These are phyloP conservation scores for Boletus pseudopeckii DNA, from an alignment of 768 basidiomycete species.

Conservation along the genomic window DNA sequence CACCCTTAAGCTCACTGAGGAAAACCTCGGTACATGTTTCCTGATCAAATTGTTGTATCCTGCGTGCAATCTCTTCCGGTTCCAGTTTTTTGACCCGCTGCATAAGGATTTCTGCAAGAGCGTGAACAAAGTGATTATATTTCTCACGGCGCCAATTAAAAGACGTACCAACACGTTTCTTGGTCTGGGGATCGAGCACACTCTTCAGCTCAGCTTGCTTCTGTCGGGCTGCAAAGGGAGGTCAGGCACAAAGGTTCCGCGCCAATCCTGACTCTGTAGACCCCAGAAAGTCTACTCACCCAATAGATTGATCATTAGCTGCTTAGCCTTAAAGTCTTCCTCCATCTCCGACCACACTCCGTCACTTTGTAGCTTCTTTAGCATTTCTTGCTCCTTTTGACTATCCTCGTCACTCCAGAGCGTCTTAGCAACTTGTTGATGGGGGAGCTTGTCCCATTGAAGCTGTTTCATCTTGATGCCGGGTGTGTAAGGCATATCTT, in stretches of 20 bases:
- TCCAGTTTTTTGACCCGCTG: constrained; percentile 79
- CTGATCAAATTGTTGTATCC: constrained; percentile 84
- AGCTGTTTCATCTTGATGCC: constrained; percentile 95
- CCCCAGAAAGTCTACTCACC: constrained; percentile 43
- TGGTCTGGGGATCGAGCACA: constrained; percentile 86
- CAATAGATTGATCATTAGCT: constrained; percentile 86
- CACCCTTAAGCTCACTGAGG: constrained; percentile 81
- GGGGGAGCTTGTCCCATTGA: constrained; percentile 98
- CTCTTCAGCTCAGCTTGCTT: constrained; percentile 88
- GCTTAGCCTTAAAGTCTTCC: constrained; percentile 95
- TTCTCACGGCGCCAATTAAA: neutral
- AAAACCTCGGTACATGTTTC: constrained; percentile 86
- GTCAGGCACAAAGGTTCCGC: constrained; percentile 5
- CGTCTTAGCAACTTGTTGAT: constrained; percentile 79
- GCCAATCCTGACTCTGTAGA: neutral
- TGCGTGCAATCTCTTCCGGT: constrained; percentile 82
- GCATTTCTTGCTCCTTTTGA: constrained; percentile 73
- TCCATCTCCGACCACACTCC: constrained; percentile 97
- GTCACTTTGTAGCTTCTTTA: constrained; percentile 75
- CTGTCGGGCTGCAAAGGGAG: constrained; percentile 56
- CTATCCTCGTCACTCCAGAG: constrained; percentile 73
- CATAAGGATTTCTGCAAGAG: constrained; percentile 77
- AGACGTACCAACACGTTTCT: constrained; percentile 86
- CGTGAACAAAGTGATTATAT: neutral
- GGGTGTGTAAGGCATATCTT: constrained; percentile 82